phyloP scores from a whole-genome alignment of 352 stramenopile genomes.

The Phytophthora syringae region DNA sequence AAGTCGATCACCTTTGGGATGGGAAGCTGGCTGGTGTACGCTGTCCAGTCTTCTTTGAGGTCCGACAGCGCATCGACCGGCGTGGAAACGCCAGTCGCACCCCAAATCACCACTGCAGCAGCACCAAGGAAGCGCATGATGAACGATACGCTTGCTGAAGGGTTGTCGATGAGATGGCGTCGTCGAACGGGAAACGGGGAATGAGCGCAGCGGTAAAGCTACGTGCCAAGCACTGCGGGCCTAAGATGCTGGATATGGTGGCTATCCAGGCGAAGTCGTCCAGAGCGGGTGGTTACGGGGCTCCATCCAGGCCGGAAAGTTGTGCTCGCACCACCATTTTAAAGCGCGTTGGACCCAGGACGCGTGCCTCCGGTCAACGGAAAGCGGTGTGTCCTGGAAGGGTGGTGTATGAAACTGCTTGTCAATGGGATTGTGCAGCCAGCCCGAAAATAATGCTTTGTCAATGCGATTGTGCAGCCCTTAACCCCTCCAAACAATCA shows the following conservation, averaged over 20 bases:
- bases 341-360: neutral
- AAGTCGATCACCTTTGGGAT: constrained; percentile 47
- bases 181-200: neutral
- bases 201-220: neutral
- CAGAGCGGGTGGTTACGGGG: neutral
- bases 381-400: no score
- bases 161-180: neutral
- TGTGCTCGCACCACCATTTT: neutral
- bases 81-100: neutral
- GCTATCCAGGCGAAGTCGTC: neutral
- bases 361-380: neutral
- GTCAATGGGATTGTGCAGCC: no score
- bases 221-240: neutral
- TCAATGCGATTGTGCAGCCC: no score
- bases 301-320: no score
- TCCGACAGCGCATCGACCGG: constrained; percentile 8
- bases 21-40: constrained; percentile 30
- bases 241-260: neutral
- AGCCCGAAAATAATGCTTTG: no score
- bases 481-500: no score
- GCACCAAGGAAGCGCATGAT: neutral
- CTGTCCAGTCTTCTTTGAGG: constrained; percentile 43
- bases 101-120: neutral
- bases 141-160: neutral
- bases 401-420: no score